phyloP scores from a whole-genome alignment of 1,139 yeast genomes.

The Meyerozyma smithsonii region DNA sequence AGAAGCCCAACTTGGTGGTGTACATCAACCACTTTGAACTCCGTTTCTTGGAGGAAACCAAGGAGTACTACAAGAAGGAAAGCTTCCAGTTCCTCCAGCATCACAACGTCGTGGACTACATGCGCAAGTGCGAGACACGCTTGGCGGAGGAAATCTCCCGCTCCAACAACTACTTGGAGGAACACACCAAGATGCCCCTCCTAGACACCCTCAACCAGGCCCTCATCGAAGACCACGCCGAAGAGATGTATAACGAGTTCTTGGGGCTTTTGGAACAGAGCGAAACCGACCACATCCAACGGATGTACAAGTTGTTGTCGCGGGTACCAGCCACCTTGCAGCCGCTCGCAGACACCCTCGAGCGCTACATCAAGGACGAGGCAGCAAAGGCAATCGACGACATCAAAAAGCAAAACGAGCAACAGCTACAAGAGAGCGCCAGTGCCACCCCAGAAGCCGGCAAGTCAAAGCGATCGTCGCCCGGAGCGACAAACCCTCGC shows the following conservation, averaged over 20 bases:
- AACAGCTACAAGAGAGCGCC: slow-evolving; percentile 20
- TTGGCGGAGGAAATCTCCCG: slow-evolving; percentile 79
- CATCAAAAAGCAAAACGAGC: slow-evolving; percentile 47
- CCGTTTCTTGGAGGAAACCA: slow-evolving; percentile 70
- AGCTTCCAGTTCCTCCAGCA: slow-evolving; percentile 60
- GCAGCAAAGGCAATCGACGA: slow-evolving; percentile 68
- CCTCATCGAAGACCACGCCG: slow-evolving; percentile 75
- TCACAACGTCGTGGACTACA: slow-evolving; percentile 86
- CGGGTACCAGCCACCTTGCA: slow-evolving; percentile 71
- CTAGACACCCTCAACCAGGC: slow-evolving; percentile 72
- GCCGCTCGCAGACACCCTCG: slow-evolving; percentile 73
- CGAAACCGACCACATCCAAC: slow-evolving; percentile 70
- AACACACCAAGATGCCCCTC: slow-evolving; percentile 75
- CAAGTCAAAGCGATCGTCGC: slow-evolving; percentile 19
- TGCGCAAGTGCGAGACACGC: slow-evolving; percentile 79
- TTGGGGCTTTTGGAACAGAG: slow-evolving; percentile 67
- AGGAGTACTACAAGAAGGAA: slow-evolving; percentile 67
- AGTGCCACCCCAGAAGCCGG: slow-evolving; percentile 11
- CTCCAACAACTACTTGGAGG: slow-evolving; percentile 77
- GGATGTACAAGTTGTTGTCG: slow-evolving; percentile 71
- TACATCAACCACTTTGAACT: slow-evolving; percentile 78
- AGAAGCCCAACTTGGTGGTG: slow-evolving; percentile 77
- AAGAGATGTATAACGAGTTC: slow-evolving; percentile 73
- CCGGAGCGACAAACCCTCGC: slow-evolving; percentile 54
- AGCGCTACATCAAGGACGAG: slow-evolving; percentile 66